Percentiles rank a stretch among this genome's conserved stretches.
Conservation (phyloP, 2,329 filamentous ascomycete species). For the Venturia carpophila region DNA sequence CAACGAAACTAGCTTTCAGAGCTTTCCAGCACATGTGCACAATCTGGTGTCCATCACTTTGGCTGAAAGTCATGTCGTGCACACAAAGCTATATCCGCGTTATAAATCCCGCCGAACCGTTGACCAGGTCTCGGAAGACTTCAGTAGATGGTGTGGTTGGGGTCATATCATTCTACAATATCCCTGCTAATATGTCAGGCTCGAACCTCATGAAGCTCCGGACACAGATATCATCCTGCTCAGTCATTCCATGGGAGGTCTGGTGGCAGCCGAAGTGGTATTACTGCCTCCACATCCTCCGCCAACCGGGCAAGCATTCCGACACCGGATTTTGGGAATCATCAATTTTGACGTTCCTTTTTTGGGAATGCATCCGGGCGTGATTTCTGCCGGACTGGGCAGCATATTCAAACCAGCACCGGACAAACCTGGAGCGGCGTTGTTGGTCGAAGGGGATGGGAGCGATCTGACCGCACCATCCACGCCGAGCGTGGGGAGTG, state of each 20-base stretch:
- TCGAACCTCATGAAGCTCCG: conserved; percentile 65
- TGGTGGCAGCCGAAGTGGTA: conserved; percentile 71
- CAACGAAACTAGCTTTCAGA: conserved; percentile 76
- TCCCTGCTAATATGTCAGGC: conserved; percentile 38
- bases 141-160: conserved; percentile 60
- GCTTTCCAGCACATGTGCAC: conserved; percentile 83
- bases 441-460: conserved; percentile 5
- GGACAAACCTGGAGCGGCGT: conserved; percentile 24
- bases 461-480: conserved; percentile 19
- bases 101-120: conserved; percentile 70
- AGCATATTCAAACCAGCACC: conserved; percentile 59
- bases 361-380: conserved; percentile 79
- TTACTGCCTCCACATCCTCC: conserved; percentile 43
- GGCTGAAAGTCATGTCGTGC: conserved; percentile 66
- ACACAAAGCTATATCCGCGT: conserved; percentile 77
- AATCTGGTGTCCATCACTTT: conserved; percentile 60
- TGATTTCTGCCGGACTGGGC: conserved; percentile 71
- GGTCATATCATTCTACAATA: conserved; percentile 15
- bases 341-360: conserved; percentile 82
- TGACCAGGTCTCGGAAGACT: conserved; percentile 68
- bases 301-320: conserved; percentile 40
- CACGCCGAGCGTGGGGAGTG: conserved; percentile 17
- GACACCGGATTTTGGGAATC: conserved; percentile 70
- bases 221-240: conserved; percentile 73
- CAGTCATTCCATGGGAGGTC: conserved; percentile 84